phyloP scores from a whole-genome alignment of 176 grass and related monocot genomes.

The Carex parvula region DNA sequence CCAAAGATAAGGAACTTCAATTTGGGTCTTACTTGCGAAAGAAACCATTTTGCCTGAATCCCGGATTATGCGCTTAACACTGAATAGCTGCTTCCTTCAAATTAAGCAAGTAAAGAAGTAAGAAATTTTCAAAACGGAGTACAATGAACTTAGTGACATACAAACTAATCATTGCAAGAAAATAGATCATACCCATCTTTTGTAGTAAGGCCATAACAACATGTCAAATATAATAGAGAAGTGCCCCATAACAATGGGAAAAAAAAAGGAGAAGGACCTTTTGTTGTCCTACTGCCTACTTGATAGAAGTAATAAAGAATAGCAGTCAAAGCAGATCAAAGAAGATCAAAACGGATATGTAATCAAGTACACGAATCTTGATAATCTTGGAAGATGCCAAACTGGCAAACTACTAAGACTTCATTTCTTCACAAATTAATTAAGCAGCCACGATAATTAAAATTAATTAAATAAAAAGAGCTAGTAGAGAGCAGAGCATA shows the following conservation, averaged over 20 bases:
- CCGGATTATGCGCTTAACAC: neutral
- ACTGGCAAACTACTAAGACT: neutral
- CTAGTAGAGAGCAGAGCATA: neutral
- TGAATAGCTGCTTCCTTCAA: slow-evolving; percentile 18
- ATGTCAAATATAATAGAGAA: neutral
- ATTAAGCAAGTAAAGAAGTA: neutral
- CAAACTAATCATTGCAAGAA: neutral
- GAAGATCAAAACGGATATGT: neutral
- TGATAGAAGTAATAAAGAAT: neutral
- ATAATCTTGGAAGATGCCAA: neutral
- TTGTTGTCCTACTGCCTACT: too few relatives aligned
- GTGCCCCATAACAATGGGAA: too few relatives aligned
- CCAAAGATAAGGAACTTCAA: neutral
- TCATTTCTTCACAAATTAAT: neutral
- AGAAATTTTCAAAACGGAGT: neutral
- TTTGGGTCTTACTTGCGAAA: slow-evolving; percentile 32
- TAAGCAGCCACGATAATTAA: neutral
- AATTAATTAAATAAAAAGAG: neutral
- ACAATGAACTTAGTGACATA: neutral
- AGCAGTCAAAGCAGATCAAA: neutral
- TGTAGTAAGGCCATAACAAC: neutral
- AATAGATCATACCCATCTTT: neutral
- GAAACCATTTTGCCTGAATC: slow-evolving; percentile 28
- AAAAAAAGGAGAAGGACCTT: too few relatives aligned
- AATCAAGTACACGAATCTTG: neutral